phyloP scores from a whole-genome alignment of 192 early-diverging fungal genomes.

The Thamnidium elegans region DNA sequence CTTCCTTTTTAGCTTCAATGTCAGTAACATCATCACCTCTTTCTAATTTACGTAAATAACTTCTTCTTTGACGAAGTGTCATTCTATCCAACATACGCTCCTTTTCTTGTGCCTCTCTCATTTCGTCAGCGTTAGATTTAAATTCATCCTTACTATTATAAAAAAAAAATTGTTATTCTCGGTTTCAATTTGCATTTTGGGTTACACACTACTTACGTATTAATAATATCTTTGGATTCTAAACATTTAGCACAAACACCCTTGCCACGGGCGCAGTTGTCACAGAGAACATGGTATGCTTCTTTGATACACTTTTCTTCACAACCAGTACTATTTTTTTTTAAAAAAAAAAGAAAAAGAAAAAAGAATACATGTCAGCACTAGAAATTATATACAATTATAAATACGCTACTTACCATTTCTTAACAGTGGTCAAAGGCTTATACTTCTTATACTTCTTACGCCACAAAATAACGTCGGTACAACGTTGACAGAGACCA shows the following conservation, averaged over 20 bases:
- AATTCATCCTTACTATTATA: conserved; percentile 39
- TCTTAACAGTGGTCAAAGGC: conserved; percentile 86
- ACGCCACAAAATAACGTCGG: conserved; percentile 74
- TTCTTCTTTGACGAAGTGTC: conserved; percentile 80
- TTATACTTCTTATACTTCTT: conserved; percentile 98
- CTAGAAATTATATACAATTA: background rate
- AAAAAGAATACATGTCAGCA: background rate
- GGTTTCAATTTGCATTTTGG: background rate
- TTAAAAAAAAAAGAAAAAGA: conserved; percentile 13
- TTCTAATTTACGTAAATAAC: conserved; percentile 77
- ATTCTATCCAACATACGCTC: conserved; percentile 67
- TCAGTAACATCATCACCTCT: conserved; percentile 67
- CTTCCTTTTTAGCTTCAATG: conserved; percentile 47
- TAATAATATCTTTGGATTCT: conserved; percentile 63
- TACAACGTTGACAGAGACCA: conserved; percentile 76
- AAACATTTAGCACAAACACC: conserved; percentile 93
- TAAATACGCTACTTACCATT: conserved; percentile 59
- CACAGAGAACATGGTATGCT: conserved; percentile 94
- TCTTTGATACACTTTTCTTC: conserved; percentile 81
- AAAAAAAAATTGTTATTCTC: conserved; percentile 12
- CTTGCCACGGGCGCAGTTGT: conserved; percentile 75
- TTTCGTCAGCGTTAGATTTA: conserved; percentile 62
- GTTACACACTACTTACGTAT: conserved; percentile 22
- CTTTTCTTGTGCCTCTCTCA: conserved; percentile 70
- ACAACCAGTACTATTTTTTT: conserved; percentile 48